phyloP scores from a whole-genome alignment of 257 asterid genomes.

The Handroanthus guayacan region DNA sequence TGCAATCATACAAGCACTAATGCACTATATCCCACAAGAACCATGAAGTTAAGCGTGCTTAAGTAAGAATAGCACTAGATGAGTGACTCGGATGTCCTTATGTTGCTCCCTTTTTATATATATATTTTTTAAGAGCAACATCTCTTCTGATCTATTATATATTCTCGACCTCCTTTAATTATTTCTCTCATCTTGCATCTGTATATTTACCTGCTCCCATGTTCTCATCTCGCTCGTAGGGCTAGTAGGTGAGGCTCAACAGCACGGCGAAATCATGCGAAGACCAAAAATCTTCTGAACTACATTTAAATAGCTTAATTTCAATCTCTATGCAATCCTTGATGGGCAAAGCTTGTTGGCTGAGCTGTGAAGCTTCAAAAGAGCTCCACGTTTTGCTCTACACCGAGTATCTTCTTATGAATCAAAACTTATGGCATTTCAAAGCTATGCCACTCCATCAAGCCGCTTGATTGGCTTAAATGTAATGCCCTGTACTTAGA shows the following conservation, averaged over 20 bases:
- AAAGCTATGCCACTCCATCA: not conserved
- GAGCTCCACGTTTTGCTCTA: not conserved
- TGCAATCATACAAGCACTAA: not conserved
- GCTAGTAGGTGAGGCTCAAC: too few relatives aligned
- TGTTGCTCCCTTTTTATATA: too few relatives aligned
- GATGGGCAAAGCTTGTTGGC: not conserved
- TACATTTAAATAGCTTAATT: too few relatives aligned
- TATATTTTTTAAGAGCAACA: too few relatives aligned
- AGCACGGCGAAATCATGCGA: not conserved
- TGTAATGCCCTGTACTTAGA: too few relatives aligned
- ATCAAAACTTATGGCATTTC: not conserved
- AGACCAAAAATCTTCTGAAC: not conserved
- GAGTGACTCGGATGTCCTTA: not conserved
- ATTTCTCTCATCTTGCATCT: not conserved
- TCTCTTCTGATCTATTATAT: too few relatives aligned
- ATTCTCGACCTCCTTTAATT: not conserved
- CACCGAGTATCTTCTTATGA: too few relatives aligned
- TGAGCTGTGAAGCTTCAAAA: not conserved
- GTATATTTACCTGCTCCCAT: not conserved
- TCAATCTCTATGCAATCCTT: not conserved
- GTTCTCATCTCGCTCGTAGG: not conserved
- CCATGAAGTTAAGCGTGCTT: not conserved
- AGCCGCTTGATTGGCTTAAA: too few relatives aligned
- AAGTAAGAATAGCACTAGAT: not conserved
- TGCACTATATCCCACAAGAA: not conserved